A percentile compares a stretch with the other conserved stretches of the same genome.
Evolutionary conservation across 2,329 filamentous ascomycete genomes (phyloP).

Genomic region (Pseudogymnoascus sp.): DNA sequence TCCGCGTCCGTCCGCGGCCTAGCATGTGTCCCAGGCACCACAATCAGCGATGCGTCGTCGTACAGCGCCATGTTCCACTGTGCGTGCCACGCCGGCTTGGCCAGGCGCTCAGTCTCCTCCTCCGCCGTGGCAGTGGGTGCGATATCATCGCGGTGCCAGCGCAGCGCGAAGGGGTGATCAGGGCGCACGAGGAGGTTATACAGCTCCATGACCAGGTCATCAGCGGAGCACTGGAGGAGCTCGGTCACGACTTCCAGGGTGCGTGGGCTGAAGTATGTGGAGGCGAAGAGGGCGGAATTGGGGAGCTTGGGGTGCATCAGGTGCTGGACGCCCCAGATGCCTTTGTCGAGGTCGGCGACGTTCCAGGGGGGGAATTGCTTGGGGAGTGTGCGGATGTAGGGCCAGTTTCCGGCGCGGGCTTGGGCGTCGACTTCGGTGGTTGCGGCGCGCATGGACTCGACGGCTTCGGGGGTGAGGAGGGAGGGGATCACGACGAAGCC

Average conservation of each 20-base stretch:
- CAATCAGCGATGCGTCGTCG: conserved; percentile 63
- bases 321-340: conserved; percentile 88
- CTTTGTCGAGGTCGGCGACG: conserved; percentile 43
- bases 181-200: conserved; percentile 80
- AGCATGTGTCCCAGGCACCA: conserved; percentile 68
- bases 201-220: conserved; percentile 73
- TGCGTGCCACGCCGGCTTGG: conserved; percentile 59
- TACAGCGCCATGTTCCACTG: conserved; percentile 85
- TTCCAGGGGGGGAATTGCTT: conserved; percentile 90
- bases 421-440: conserved; percentile 48
- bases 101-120: conserved; percentile 57
- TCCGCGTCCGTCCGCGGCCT: conserved; percentile 64
- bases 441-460: conserved; percentile 52
- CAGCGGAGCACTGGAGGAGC: conserved; percentile 49
- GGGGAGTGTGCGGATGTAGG: conserved; percentile 71
- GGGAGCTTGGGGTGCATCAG: conserved; percentile 67
- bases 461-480: conserved; percentile 47
- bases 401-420: conserved; percentile 67
- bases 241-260: conserved; percentile 56
- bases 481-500: conserved; percentile 69
- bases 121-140: conserved; percentile 54
- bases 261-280: conserved; percentile 62
- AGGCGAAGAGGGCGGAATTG: conserved; percentile 51
- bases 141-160: conserved; percentile 84
- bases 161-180: conserved; percentile 59